phyloP scores from a whole-genome alignment of 768 basidiomycete species.

The Lentinula sp. region DNA sequence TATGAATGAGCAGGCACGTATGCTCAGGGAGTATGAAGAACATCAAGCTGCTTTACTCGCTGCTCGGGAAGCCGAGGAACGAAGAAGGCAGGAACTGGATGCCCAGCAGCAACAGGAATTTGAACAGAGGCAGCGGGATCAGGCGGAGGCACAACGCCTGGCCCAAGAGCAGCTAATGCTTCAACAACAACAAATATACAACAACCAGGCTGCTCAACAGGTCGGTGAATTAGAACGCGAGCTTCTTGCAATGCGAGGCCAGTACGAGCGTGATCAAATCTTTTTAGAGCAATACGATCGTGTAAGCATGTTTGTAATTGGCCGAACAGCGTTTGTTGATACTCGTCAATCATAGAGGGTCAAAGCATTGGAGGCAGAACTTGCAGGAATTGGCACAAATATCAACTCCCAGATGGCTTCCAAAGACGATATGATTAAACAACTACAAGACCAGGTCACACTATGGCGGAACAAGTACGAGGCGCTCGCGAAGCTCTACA shows the following conservation, averaged over 20 bases:
- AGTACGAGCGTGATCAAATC: conserved; percentile 97
- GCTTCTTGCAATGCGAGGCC: conserved; percentile 88
- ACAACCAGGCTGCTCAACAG: conserved; percentile 71
- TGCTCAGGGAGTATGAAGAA: conserved; percentile 95
- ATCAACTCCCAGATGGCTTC: conserved; percentile 80
- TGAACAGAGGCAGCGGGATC: conserved; percentile 80
- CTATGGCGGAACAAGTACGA: conserved; percentile 99
- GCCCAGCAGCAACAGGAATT: conserved; percentile 82
- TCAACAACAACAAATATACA: conserved; percentile 77
- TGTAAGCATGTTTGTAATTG: conserved; percentile 38
- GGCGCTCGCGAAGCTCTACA: conserved; percentile 96
- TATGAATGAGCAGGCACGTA: conserved; percentile 85
- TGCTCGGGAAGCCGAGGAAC: conserved; percentile 79
- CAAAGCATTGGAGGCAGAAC: conserved; percentile 90
- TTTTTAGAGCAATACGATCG: conserved; percentile 96
- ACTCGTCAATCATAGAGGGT: conserved; percentile 58
- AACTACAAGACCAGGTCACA: conserved; percentile 93
- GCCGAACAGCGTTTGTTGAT: neutral
- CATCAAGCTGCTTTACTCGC: conserved; percentile 86
- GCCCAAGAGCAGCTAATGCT: conserved; percentile 88
- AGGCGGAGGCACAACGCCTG: conserved; percentile 80
- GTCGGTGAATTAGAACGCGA: conserved; percentile 83
- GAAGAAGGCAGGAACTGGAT: conserved; percentile 69
- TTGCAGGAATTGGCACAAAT: conserved; percentile 67
- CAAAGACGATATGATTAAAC: conserved; percentile 94